A percentile compares a stretch with the other conserved stretches of the same genome.
Conservation (phyloP, 2,329 filamentous ascomycete species). For the Anthostomella pinea region DNA sequence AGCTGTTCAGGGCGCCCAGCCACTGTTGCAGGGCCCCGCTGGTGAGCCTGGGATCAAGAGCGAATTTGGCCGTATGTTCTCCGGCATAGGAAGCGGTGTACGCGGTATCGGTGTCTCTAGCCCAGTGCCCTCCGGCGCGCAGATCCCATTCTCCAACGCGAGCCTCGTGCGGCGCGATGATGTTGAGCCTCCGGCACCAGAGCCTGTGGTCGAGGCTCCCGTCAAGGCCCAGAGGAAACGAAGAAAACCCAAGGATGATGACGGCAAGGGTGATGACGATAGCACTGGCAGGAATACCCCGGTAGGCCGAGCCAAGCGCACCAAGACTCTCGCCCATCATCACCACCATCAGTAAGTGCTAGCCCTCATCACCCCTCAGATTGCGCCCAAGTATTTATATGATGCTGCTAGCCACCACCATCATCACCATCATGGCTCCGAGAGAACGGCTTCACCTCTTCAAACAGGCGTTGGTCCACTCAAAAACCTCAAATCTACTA, state of each 20-base stretch:
- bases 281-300: constrained; percentile 61
- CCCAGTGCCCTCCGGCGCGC: constrained; percentile 43
- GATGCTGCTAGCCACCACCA: constrained; percentile 29
- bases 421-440: constrained; percentile 53
- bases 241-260: constrained; percentile 76
- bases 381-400: constrained; percentile 21
- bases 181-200: constrained; percentile 42
- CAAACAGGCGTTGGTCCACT: constrained; percentile 42
- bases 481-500: constrained; percentile 48
- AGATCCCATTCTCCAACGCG: constrained; percentile 46
- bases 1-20: constrained; percentile 88
- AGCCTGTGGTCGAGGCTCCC: constrained; percentile 40
- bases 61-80: constrained; percentile 93
- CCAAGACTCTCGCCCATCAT: constrained; percentile 63
- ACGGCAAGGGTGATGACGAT: constrained; percentile 63
- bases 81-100: constrained; percentile 71
- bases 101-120: constrained; percentile 50
- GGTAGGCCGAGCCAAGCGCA: constrained; percentile 56
- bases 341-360: constrained; percentile 64
- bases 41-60: constrained; percentile 90
- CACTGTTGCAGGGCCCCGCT: constrained; percentile 72
- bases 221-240: constrained; percentile 55
- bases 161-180: constrained; percentile 53
- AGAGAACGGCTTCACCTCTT: constrained; percentile 44
- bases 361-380: constrained; percentile 4